phyloP scores from a whole-genome alignment of 73 alveolate species.

The Durusdinium trenchii region DNA sequence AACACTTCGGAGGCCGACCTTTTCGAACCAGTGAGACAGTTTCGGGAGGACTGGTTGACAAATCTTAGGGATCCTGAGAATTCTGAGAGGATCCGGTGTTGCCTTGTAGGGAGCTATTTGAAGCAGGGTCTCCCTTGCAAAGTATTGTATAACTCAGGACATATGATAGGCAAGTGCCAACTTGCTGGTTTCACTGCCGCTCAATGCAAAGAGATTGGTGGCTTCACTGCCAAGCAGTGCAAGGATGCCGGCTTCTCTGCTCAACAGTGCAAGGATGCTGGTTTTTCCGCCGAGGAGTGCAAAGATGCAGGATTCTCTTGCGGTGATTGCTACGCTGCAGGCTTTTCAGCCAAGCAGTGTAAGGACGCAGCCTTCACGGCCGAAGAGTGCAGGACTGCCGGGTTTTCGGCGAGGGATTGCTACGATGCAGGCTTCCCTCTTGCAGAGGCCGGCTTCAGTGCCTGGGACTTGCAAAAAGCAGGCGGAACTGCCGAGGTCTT shows the following conservation, averaged over 20 bases:
- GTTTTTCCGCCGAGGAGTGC: conserved; percentile 15
- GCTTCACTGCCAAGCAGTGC: background rate
- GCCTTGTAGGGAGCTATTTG: background rate
- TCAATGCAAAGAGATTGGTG: too few species aligned
- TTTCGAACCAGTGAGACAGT: background rate
- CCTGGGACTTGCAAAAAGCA: background rate
- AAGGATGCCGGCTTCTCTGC: background rate
- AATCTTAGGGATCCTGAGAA: too few species aligned
- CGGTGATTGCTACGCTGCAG: background rate
- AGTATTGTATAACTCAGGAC: background rate
- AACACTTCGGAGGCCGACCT: background rate
- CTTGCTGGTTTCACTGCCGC: too few species aligned
- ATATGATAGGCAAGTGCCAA: background rate
- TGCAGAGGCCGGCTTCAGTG: background rate
- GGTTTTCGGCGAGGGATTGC: too few species aligned
- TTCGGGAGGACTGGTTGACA: background rate
- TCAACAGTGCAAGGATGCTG: background rate
- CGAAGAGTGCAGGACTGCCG: background rate
- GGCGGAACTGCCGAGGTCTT: background rate
- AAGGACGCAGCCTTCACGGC: background rate
- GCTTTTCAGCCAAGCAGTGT: conserved; percentile 2
- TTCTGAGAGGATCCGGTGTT: too few species aligned
- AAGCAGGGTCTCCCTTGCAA: background rate
- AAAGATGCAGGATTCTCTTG: background rate
- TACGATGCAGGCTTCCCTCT: too few species aligned